Percentiles rank a stretch among this genome's conserved stretches.
phyloP scores from a whole-genome alignment of 495 filamentous ascomycete species.

The Penicillium longicatenatum region DNA sequence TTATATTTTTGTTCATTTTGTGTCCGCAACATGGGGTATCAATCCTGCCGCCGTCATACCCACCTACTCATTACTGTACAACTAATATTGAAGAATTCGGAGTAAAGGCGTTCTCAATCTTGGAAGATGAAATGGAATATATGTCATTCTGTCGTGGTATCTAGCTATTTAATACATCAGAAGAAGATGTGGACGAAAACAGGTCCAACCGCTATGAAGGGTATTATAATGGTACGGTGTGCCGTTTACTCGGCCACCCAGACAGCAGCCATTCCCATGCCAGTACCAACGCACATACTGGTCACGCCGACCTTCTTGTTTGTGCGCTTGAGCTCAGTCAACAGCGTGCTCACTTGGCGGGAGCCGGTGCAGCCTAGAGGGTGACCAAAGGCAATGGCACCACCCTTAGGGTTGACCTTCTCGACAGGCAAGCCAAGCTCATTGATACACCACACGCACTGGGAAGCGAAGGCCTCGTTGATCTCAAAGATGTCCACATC shows the following conservation, averaged over 20 bases:
- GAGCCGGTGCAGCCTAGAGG: constrained; percentile 94
- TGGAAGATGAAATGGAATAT: constrained; percentile 14
- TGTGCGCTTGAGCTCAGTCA: constrained; percentile 83
- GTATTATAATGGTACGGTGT: constrained; percentile 17
- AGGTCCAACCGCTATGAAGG: constrained; percentile 36
- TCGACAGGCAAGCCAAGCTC: constrained; percentile 75
- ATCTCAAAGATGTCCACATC: constrained; percentile 98
- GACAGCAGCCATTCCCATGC: constrained; percentile 95
- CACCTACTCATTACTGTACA: neutral
- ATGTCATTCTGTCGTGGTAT: constrained; percentile 31
- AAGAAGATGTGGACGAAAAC: constrained; percentile 20
- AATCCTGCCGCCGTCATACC: too few relatives aligned
- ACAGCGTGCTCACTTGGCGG: constrained; percentile 86
- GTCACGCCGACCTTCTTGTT: constrained; percentile 86
- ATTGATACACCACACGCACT: constrained; percentile 91
- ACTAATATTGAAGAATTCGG: neutral
- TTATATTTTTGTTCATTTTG: too few relatives aligned
- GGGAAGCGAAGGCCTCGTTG: constrained; percentile 97
- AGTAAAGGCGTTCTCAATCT: neutral
- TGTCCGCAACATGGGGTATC: too few relatives aligned
- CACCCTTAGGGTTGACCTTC: constrained; percentile 97
- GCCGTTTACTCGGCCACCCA: constrained; percentile 81
- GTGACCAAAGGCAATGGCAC: constrained; percentile 98
- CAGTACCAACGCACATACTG: constrained; percentile 96
- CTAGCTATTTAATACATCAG: constrained; percentile 31